Base-by-base conservation (phyloP, 139 green algal species). In the Medakamo hakoo region DNA sequence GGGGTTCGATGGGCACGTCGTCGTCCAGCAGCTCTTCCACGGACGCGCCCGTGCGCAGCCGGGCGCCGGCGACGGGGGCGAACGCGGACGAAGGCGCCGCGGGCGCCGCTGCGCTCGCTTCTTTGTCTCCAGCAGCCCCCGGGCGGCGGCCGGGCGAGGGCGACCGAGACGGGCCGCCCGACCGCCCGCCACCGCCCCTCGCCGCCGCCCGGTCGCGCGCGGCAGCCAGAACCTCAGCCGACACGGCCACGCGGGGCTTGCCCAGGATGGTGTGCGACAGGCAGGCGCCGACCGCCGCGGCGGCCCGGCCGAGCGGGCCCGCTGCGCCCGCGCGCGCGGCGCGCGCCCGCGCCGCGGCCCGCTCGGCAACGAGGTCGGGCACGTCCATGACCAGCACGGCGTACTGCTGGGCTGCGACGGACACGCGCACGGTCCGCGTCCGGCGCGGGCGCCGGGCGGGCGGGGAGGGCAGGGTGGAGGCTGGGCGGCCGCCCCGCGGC, bases 371-470 rank as follows among this genome's bases (percentile, higher is more conserved):
- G 27, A 63, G 60, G 62, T 72, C 55, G 25, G 72, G 68, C 24
- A 86, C 77, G 30, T 83, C 73, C 24, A 71, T 82, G 5, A 86
- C 70, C 55, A 86, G 64, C 27, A 84, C 73, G 14, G 62, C 68
- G 32, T 86, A 87, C 68, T 82, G 76, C 73, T 87, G 79, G 20
- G 81, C 83, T 30, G 82, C 76, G 27, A 88, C 81, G 2, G 75
- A 64, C 9, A 80, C 64, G 52, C 4, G 71, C 77, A 3, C 74
- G 58, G 25, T 56, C 49, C 19, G n/a, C 18, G 49, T 24, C 55
- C n/a, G n/a, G n/a, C n/a, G n/a, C n/a, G n/a, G n/a, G n/a, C n/a
- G n/a, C n/a, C n/a, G n/a, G 5, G 4, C 49, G n/a, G n/a, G n/a
- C n/a, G n/a, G n/a, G n/a, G n/a, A n/a, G n/a, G n/a, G n/a, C n/a